These are phyloP conservation scores for Spergularia azorica DNA, from an alignment of 179 eudicot species.

Conservation along the genomic window DNA sequence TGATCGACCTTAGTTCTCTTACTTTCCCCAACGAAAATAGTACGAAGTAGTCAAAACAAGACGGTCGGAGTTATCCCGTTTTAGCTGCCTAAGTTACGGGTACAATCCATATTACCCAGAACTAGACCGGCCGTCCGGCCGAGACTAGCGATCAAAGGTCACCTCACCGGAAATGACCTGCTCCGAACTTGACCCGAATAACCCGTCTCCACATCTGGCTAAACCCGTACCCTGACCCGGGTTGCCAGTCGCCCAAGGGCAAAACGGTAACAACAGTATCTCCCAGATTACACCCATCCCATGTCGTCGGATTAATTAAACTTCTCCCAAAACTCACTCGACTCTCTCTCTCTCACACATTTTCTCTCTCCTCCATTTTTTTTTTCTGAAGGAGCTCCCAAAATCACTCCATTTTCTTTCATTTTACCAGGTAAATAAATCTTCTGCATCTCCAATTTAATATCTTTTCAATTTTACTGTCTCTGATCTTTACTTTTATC, in stretches of 20 bases:
- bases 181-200: too few species aligned
- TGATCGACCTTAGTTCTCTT: too few species aligned
- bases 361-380: neutral
- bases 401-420: neutral
- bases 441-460: too few species aligned
- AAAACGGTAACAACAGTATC: neutral
- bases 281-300: neutral
- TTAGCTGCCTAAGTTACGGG: too few species aligned
- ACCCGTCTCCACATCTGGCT: neutral
- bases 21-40: too few species aligned
- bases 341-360: constrained; percentile 4
- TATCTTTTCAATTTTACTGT: neutral
- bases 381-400: neutral
- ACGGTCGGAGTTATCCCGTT: too few species aligned
- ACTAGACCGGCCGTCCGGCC: too few species aligned
- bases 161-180: too few species aligned
- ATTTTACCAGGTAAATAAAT: constrained; percentile 22
- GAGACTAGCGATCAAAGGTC: too few species aligned
- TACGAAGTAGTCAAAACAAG: too few species aligned
- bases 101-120: too few species aligned
- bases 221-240: neutral
- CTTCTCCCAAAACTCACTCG: constrained; percentile 1
- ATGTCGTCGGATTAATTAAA: neutral
- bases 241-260: neutral
- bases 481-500: neutral